These are phyloP conservation scores for Funneliformis geosporum DNA, from an alignment of 192 early-diverging fungal genomes.

Conservation along the genomic window DNA sequence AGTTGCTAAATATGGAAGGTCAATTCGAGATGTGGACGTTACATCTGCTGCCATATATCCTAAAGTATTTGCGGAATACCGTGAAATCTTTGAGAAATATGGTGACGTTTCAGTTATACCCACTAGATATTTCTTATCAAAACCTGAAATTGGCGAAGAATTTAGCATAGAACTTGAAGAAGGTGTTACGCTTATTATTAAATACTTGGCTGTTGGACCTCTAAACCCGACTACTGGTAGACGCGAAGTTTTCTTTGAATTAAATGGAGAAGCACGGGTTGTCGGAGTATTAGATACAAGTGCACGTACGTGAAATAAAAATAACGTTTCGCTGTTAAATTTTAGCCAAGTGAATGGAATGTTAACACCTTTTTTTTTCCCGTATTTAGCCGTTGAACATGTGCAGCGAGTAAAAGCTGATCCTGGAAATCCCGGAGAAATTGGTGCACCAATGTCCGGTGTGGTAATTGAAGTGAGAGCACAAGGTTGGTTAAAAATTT, in stretches of 20 bases:
- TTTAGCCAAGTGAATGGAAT: background rate
- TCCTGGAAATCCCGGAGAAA: constrained; percentile 71
- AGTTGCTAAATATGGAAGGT: constrained; percentile 77
- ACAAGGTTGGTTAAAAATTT: constrained; percentile 37
- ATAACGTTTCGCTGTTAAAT: background rate
- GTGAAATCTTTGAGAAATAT: constrained; percentile 67
- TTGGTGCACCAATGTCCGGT: constrained; percentile 96
- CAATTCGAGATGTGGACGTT: constrained; percentile 86
- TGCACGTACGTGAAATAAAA: constrained; percentile 41
- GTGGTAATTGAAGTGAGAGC: constrained; percentile 91
- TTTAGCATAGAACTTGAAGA: constrained; percentile 83
- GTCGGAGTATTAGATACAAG: constrained; percentile 70
- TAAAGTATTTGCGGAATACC: constrained; percentile 89
- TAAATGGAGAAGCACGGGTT: constrained; percentile 93
- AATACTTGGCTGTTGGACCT: constrained; percentile 86
- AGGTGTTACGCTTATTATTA: constrained; percentile 89
- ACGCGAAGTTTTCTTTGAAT: constrained; percentile 93
- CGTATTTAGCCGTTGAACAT: constrained; percentile 52
- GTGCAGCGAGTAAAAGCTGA: constrained; percentile 77
- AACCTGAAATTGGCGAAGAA: constrained; percentile 87
- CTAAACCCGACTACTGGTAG: constrained; percentile 70
- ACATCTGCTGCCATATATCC: constrained; percentile 91
- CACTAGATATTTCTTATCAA: constrained; percentile 87
- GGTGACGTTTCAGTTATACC: constrained; percentile 90
- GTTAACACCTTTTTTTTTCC: background rate